Percentiles rank a stretch among this genome's conserved stretches.
Evolutionary conservation across 345 rosid genomes (phyloP).

Genomic region (Anastatica hierochuntica): DNA sequence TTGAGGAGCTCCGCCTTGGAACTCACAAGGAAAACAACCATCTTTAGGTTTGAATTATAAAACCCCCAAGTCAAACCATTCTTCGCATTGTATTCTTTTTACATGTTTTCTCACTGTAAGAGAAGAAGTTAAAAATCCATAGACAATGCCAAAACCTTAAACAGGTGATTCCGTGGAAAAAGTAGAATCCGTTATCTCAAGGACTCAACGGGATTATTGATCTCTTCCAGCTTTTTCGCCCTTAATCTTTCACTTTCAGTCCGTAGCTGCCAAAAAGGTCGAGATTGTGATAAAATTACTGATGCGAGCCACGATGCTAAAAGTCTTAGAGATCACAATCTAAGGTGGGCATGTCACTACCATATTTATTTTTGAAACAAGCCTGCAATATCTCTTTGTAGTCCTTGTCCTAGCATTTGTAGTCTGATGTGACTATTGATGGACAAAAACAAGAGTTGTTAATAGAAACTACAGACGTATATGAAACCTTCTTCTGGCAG

Average conservation of each 20-base stretch:
- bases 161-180: too few relatives aligned
- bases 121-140: neutral
- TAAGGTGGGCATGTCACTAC: neutral
- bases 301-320: neutral
- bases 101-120: neutral
- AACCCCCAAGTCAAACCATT: neutral
- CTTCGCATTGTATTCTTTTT: neutral
- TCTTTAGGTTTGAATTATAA: slow-evolving; percentile 1
- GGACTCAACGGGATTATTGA: too few relatives aligned
- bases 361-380: slow-evolving; percentile 26
- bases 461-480: too few relatives aligned
- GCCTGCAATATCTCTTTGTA: slow-evolving; percentile 8
- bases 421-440: too few relatives aligned
- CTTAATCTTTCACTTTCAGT: slow-evolving; percentile 52
- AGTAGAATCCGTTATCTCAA: too few relatives aligned
- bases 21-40: neutral
- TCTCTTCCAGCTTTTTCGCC: slow-evolving; percentile 49
- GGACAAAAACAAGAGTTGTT: neutral
- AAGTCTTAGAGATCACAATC: slow-evolving; percentile 2
- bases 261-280: slow-evolving; percentile 34
- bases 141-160: neutral
- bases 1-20: slow-evolving; percentile 16
- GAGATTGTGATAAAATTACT: neutral
- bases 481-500: too few relatives aligned
- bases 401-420: neutral